Percentiles rank a stretch among this genome's conserved stretches.
Conservation (phyloP, 1,284 basidiomycete genomes). For the Cutaneotrichosporon sp. region DNA sequence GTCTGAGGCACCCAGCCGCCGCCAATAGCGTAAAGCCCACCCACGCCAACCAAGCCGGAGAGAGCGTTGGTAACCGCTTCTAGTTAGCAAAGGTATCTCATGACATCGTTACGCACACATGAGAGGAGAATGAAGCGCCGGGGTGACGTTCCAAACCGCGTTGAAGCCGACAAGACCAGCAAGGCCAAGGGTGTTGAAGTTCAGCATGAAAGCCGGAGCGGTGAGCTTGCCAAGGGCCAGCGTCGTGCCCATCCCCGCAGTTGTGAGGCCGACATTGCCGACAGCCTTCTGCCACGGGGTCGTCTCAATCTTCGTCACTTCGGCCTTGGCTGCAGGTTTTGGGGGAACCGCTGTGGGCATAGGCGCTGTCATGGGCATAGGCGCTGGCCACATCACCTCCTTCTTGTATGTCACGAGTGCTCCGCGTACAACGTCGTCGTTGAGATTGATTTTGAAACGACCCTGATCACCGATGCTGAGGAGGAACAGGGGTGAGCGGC, state of each 20-base stretch:
- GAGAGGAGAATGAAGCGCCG: conserved; percentile 63
- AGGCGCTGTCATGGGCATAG: conserved; percentile 30
- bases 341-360: conserved; percentile 55
- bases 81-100: conserved; percentile 1
- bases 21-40: conserved; percentile 81
- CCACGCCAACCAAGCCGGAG: conserved; percentile 68
- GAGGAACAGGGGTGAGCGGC: conserved; percentile 54
- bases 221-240: conserved; percentile 71
- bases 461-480: conserved; percentile 66
- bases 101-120: conserved; percentile 30
- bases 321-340: conserved; percentile 50
- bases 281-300: conserved; percentile 77
- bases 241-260: conserved; percentile 65
- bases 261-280: conserved; percentile 64
- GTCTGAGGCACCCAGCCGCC: conserved; percentile 76
- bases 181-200: conserved; percentile 72
- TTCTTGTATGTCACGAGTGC: conserved; percentile 70
- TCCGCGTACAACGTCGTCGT: conserved; percentile 76
- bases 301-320: conserved; percentile 49
- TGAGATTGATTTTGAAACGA: conserved; percentile 62
- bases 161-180: conserved; percentile 71
- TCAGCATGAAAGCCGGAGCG: conserved; percentile 72
- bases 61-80: conserved; percentile 43
- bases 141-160: conserved; percentile 79
- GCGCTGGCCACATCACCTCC: conserved; percentile 56